These are phyloP conservation scores for Talaromyces trachyspermus DNA, from an alignment of 495 filamentous ascomycete genomes.

Conservation along the genomic window DNA sequence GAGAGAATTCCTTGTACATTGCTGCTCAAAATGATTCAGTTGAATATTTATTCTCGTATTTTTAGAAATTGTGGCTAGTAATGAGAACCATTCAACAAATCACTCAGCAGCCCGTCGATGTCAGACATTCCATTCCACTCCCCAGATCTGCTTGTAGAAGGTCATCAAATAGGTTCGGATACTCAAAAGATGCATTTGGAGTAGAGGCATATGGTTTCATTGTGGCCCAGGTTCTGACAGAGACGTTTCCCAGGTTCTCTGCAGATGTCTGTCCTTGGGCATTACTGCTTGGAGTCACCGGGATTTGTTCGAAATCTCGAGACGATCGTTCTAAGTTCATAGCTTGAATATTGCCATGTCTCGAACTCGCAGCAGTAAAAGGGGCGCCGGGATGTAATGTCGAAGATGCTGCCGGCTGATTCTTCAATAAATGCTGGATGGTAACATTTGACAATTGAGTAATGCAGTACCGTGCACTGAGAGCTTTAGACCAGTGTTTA, in stretches of 20 bases:
- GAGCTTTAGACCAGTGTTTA: conserved; percentile 39
- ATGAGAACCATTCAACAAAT: conserved; percentile 19
- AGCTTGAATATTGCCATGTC: background rate
- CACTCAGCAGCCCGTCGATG: conserved; percentile 30
- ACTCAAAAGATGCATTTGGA: conserved; percentile 9
- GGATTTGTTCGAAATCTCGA: background rate
- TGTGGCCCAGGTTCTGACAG: background rate
- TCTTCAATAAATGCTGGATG: conserved; percentile 28
- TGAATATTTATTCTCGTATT: background rate
- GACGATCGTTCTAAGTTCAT: background rate
- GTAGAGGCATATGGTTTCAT: conserved; percentile 2
- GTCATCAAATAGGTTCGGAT: conserved; percentile 22
- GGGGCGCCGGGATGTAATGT: background rate
- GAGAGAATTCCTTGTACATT: background rate
- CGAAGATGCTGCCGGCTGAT: conserved; percentile 13
- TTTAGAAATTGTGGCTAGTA: background rate
- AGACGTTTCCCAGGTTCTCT: background rate
- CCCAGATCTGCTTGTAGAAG: conserved; percentile 21
- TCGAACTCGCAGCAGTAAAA: background rate
- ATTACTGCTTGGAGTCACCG: background rate
- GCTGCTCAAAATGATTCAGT: background rate
- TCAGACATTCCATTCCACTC: conserved; percentile 20
- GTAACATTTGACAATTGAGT: conserved; percentile 32
- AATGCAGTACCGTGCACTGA: conserved; percentile 35
- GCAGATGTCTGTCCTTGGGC: conserved; percentile 2